Conservation (phyloP, 2,329 filamentous ascomycete genomes). For the Cordyceps cicadae region DNA sequence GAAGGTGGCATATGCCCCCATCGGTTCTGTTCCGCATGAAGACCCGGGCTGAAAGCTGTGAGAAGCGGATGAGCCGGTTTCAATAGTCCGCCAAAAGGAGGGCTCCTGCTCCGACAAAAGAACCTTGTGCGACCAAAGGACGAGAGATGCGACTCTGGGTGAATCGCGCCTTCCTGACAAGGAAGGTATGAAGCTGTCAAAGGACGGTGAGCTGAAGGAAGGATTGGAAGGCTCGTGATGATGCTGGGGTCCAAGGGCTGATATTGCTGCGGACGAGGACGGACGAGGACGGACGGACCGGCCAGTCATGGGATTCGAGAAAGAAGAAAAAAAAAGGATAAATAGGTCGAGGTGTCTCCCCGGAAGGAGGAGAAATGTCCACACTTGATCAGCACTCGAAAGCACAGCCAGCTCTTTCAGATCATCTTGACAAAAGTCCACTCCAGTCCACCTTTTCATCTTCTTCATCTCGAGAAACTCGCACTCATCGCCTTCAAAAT, state of each 20-base stretch:
- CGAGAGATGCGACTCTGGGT: not conserved
- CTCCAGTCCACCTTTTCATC: not conserved
- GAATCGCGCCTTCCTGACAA: not conserved
- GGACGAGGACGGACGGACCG: not conserved
- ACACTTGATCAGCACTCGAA: not conserved
- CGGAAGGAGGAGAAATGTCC: not conserved
- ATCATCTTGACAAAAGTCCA: not conserved
- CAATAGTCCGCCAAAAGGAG: not conserved
- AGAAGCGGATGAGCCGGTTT: not conserved
- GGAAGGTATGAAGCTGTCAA: not conserved
- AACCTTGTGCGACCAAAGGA: not conserved
- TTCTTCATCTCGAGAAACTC: not conserved
- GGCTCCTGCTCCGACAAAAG: not conserved
- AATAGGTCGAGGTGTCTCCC: not conserved
- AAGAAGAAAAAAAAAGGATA: not conserved
- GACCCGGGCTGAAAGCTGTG: not conserved
- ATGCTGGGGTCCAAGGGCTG: not conserved
- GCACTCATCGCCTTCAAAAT: conserved; percentile 12
- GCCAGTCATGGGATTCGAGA: not conserved
- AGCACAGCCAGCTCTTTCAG: not conserved
- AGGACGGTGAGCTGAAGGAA: not conserved
- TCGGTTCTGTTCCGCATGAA: not conserved
- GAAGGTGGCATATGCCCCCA: not conserved
- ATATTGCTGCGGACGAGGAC: not conserved
- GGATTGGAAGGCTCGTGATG: not conserved